Evolutionary conservation across 176 grass and related monocot genomes (phyloP).

Genomic region (Ampelocalamus luodianensis): DNA sequence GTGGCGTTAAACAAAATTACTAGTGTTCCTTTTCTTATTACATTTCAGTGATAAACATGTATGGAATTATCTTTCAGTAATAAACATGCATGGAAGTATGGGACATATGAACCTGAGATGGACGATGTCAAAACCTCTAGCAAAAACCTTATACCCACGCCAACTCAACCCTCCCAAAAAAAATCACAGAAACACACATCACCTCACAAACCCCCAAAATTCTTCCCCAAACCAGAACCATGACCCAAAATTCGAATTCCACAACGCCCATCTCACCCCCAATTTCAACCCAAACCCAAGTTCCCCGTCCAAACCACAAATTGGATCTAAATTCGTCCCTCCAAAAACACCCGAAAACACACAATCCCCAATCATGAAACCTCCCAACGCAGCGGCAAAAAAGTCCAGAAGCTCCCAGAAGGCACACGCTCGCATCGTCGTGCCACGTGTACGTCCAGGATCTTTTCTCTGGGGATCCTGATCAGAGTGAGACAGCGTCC

Average conservation of each 20-base stretch:
- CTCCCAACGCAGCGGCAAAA: background rate
- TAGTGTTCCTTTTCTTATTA: too few species aligned
- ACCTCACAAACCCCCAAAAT: constrained; percentile 29
- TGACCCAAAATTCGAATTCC: constrained; percentile 23
- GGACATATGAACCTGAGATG: too few species aligned
- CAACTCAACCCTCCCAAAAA: background rate
- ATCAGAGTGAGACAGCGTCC: constrained; percentile 37
- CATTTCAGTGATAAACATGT: too few species aligned
- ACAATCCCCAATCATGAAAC: background rate
- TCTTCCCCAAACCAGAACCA: constrained; percentile 28
- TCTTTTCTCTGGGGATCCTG: constrained; percentile 8
- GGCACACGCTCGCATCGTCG: background rate
- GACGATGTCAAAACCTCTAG: background rate
- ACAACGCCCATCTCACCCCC: background rate
- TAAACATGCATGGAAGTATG: too few species aligned
- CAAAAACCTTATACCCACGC: background rate
- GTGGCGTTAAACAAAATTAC: too few species aligned
- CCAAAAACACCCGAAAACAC: constrained; percentile 59
- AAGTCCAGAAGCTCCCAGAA: constrained; percentile 31
- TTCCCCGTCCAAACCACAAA: background rate
- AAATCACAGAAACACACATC: background rate
- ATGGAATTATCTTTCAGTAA: too few species aligned
- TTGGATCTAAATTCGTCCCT: background rate
- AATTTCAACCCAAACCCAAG: constrained; percentile 21
- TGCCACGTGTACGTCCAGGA: constrained; percentile 44